phyloP scores from a whole-genome alignment of 2,329 filamentous ascomycete species.

The Penicillium griseofulvum region DNA sequence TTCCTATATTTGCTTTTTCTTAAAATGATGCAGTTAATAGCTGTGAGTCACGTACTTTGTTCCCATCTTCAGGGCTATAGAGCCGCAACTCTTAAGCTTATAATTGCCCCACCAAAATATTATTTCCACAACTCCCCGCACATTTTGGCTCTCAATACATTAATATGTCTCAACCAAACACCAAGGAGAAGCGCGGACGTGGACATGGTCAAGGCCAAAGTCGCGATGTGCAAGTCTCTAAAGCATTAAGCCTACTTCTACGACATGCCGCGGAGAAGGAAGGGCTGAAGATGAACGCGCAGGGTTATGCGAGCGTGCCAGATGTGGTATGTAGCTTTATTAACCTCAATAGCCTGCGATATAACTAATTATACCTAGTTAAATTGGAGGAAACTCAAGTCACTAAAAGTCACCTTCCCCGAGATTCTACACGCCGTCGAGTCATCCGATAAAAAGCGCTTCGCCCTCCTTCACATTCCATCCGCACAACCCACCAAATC shows the following conservation, averaged over 20 bases:
- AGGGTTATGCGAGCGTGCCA: constrained; percentile 60
- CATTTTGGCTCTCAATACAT: background rate
- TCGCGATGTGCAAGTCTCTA: constrained; percentile 41
- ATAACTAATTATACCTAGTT: constrained; percentile 41
- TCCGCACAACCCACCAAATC: constrained; percentile 22
- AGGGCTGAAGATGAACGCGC: constrained; percentile 56
- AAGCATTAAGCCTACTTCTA: constrained; percentile 49
- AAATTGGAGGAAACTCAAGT: constrained; percentile 60
- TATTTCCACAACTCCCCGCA: background rate
- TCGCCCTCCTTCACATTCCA: constrained; percentile 65
- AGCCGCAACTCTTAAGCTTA: background rate
- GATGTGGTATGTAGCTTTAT: constrained; percentile 51
- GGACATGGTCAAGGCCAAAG: constrained; percentile 17
- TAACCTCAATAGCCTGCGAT: background rate
- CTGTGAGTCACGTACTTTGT: background rate
- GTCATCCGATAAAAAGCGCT: constrained; percentile 86
- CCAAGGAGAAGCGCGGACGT: constrained; percentile 1
- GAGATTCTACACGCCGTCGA: constrained; percentile 70
- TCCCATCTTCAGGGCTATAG: background rate
- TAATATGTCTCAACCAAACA: background rate
- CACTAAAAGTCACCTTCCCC: constrained; percentile 68
- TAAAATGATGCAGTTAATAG: too few species aligned
- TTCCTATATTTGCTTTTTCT: too few species aligned
- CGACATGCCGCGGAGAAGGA: constrained; percentile 62
- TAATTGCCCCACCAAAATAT: constrained; percentile 2